Conservation (phyloP, 1,139 yeast species). For the Candida sp. region DNA sequence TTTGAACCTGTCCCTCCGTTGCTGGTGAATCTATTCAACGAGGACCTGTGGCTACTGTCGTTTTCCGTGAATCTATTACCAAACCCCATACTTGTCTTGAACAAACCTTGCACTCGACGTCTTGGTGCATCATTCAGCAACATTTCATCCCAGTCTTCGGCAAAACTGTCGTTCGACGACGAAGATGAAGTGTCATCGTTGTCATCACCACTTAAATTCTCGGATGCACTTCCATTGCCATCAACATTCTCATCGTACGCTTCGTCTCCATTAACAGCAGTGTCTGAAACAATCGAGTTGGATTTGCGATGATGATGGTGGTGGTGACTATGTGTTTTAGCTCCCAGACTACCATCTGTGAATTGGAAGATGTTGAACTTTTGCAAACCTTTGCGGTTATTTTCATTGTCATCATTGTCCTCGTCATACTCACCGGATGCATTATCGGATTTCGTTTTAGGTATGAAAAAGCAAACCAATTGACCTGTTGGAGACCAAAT, state of each 20-base stretch:
- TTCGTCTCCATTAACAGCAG: not conserved
- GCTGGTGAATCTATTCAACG: conserved; percentile 28
- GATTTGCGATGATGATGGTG: conserved; percentile 18
- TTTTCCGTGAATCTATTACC: conserved; percentile 32
- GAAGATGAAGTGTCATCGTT: conserved; percentile 17
- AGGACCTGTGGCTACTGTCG: conserved; percentile 21
- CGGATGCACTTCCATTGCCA: conserved; percentile 7
- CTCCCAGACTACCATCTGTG: conserved; percentile 42
- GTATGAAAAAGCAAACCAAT: conserved; percentile 82
- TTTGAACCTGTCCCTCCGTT: conserved; percentile 33
- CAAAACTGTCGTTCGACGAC: conserved; percentile 51
- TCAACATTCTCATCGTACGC: conserved; percentile 12
- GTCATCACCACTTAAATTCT: conserved; percentile 19
- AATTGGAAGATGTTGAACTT: conserved; percentile 41
- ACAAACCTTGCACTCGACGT: conserved; percentile 48
- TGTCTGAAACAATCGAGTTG: conserved; percentile 15
- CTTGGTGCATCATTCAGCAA: conserved; percentile 50
- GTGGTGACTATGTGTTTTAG: conserved; percentile 20
- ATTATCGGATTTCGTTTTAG: conserved; percentile 35
- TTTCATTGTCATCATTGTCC: conserved; percentile 6
- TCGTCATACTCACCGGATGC: conserved; percentile 22
- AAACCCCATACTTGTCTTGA: conserved; percentile 44
- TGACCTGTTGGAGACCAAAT: conserved; percentile 83
- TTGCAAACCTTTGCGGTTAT: conserved; percentile 27
- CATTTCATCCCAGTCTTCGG: conserved; percentile 56